Evolutionary conservation across 139 green algal species (phyloP).

Genomic region (Tetraselmis chui): DNA sequence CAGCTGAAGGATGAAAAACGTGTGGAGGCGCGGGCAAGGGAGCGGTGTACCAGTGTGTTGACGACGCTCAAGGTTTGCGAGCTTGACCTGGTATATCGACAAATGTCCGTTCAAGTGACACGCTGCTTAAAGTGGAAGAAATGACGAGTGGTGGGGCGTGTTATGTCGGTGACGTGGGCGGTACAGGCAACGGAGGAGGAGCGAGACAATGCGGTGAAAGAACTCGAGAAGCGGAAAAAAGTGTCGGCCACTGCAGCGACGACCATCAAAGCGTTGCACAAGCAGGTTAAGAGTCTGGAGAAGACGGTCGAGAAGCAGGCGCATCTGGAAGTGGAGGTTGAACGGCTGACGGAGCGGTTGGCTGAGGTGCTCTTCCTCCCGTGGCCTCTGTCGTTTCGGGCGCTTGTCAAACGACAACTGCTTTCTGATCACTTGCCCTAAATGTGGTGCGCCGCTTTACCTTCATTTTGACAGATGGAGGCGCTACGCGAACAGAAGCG

Average conservation of each 20-base stretch:
- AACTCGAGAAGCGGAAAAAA: background rate
- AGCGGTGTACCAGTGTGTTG: background rate
- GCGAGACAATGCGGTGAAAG: background rate
- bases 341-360: background rate
- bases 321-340: background rate
- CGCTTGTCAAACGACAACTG: background rate
- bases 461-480: background rate
- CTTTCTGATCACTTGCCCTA: too few species aligned
- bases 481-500: background rate
- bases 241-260: background rate
- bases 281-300: background rate
- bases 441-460: too few species aligned
- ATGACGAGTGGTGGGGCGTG: too few species aligned
- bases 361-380: background rate
- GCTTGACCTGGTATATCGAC: too few species aligned
- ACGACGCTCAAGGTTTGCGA: background rate
- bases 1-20: background rate
- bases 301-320: background rate
- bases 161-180: too few species aligned
- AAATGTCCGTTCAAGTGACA: too few species aligned
- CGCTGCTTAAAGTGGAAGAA: too few species aligned
- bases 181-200: background rate
- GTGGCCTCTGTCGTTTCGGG: background rate
- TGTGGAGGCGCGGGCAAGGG: background rate
- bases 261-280: background rate